These are phyloP conservation scores for Citrus medica DNA, from an alignment of 345 rosid species.

Conservation along the genomic window DNA sequence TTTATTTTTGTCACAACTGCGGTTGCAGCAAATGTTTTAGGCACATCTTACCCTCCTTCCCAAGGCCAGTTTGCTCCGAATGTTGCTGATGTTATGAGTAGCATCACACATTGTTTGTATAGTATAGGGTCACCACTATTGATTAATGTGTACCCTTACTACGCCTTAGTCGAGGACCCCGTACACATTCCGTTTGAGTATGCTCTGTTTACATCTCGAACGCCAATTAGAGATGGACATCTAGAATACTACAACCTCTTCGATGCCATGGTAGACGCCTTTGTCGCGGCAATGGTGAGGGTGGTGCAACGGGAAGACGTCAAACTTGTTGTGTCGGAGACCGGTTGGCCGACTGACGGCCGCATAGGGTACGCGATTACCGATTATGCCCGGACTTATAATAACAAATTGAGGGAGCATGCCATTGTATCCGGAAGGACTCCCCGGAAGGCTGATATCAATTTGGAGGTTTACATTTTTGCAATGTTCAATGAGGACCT, in stretches of 20 bases:
- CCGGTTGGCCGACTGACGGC: constrained; percentile 9
- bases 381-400: constrained; percentile 12
- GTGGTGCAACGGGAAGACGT: constrained; percentile 5
- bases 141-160: constrained; percentile 17
- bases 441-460: constrained; percentile 18
- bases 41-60: constrained; percentile 22
- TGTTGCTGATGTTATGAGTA: constrained; percentile 6
- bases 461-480: constrained; percentile 22
- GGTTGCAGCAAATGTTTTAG: constrained; percentile 2
- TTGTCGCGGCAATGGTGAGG: constrained; percentile 23
- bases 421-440: constrained; percentile 1
- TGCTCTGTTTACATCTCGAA: constrained; percentile 14
- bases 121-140: constrained; percentile 12
- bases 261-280: constrained; percentile 27
- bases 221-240: constrained; percentile 5
- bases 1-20: constrained; percentile 17
- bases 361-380: neutral
- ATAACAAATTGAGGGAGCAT: constrained; percentile 13
- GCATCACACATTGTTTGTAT: neutral
- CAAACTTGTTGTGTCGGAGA: constrained; percentile 14
- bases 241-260: constrained; percentile 15
- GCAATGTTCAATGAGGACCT: constrained; percentile 27
- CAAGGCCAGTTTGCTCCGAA: constrained; percentile 2
- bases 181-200: constrained; percentile 6
- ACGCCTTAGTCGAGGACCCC: constrained; percentile 10